Base-by-base conservation (phyloP, 2,329 filamentous ascomycete species). In the Sporothrix variecibatus region DNA sequence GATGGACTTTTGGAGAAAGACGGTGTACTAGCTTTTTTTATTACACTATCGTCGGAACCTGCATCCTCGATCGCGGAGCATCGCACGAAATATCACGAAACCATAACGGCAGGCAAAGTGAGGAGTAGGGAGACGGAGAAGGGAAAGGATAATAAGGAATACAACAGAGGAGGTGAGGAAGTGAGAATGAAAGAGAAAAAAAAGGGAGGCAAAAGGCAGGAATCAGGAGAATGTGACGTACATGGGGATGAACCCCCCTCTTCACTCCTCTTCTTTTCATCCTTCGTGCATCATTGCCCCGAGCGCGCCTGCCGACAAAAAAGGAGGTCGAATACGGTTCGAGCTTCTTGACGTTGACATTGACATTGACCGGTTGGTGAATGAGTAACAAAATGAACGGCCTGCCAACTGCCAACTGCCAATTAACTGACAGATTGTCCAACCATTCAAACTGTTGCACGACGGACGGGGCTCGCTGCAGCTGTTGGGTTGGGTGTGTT, bases 1-100 rank as follows among this genome's bases (percentile, higher is more conserved):
- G 51, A 40, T 40, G 58, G 58, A 38, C 17, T 40, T 64, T 64
- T 34, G 56, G 56, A 60, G 56, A 60, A 60, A 60, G 56, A 60
- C 56, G 56, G 56, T 60, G 56, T 60, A 28, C 56, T 8, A 26
- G 49, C 49, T n/a, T 53, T 3, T 12, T 11, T 9, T 12, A 23
- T 26, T 8, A 23, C 23, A 28, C 56, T 34, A 60, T 60, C 56
- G 56, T 60, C 56, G 56, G 28, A 60, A 60, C 28, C 56, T 60
- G 15, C 28, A 38, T 38, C 28, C 28, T 60, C 23, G 58, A 40
- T 64, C 58, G 58, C 58, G 58, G 58, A 64, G 58, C 58, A 31
- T 64, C 58, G 58, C 58, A 38, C 58, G 34, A 40, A 64, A 40
- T 15, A 60, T 15, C 49, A 34, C 6, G 15, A 56, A 56, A 12